Percentiles rank a stretch among this genome's conserved stretches.
These are phyloP conservation scores for Vicia villosa DNA, from an alignment of 306 rosid genomes.

Conservation along the genomic window DNA sequence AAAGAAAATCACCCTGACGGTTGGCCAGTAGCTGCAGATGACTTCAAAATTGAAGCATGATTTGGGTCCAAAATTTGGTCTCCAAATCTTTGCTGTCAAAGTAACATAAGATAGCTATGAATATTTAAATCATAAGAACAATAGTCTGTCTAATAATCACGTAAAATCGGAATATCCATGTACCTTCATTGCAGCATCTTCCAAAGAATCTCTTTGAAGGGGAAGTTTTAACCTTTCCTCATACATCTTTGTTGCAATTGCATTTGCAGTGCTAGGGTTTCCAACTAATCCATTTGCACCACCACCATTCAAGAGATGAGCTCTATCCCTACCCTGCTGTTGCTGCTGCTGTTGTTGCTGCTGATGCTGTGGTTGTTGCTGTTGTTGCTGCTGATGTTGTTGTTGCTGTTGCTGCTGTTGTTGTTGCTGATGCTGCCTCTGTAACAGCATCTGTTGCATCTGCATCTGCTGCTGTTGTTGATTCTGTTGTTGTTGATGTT, in stretches of 20 bases:
- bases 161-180: conserved; percentile 30
- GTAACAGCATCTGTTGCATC: conserved; percentile 68
- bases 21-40: conserved; percentile 88
- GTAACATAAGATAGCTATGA: conserved; percentile 29
- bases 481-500: conserved; percentile 60
- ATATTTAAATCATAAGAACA: conserved; percentile 25
- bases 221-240: conserved; percentile 93
- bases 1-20: conserved; percentile 75
- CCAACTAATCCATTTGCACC: conserved; percentile 84
- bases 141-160: conserved; percentile 24
- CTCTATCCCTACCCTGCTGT: conserved; percentile 91
- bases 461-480: conserved; percentile 70
- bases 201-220: conserved; percentile 88
- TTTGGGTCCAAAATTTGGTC: conserved; percentile 87
- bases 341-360: conserved; percentile 56
- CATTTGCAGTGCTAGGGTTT: conserved; percentile 87
- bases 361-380: conserved; percentile 49
- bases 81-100: conserved; percentile 82
- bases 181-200: conserved; percentile 90
- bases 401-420: conserved; percentile 68
- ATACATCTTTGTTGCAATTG: conserved; percentile 89
- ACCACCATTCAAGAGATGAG: conserved; percentile 81
- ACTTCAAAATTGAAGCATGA: conserved; percentile 81
- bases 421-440: conserved; percentile 75
- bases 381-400: conserved; percentile 61